Base-by-base conservation (phyloP, 352 stramenopile species). In the Phytopythium chamaehyphon region DNA sequence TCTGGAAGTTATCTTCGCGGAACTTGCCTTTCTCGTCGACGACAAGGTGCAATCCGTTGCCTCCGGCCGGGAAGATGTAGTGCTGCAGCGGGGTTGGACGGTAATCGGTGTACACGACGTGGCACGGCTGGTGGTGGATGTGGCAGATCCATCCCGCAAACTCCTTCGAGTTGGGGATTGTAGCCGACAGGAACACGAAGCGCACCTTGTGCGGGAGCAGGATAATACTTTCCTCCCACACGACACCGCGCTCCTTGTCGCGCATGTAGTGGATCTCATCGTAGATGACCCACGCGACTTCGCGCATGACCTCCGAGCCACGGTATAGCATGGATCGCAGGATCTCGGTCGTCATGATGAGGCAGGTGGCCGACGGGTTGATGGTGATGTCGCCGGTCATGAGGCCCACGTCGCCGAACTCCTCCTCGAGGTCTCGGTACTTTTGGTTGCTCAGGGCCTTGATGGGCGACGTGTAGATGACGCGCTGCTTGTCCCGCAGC, bases 61-160 rank as follows among this genome's bases (percentile, higher is more conserved):
- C 96, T 40, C 94, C 96, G 9, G 89, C 78, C n/a, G 95, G 94
- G 67, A 99, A 99, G 40, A 99, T 79, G 62, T 99, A 99, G 79
- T 99, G 98, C 81, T 99, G 96, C 55, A 99, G 66, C 6, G 98
- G 98, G 28, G 94, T 97, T 2, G 98, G 98, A 62, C 96, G 93
- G 82, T 99, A 99, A 69, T 99, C 96, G 38, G 98, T 99, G 80
- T 99, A 99, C n/a, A 99, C 95, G n/a, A 99, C 98, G 78, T 99
- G 97, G 77, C 96, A 99, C 31, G 96, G 95, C 72, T 99, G 97
- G 69, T 99, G 96, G 73, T 99, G 96, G 62, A 98, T 98, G 69
- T 98, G 94, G 46, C 87, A 95, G 64, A 99, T 99, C 98, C 98
- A 99, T 57, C 83, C 79, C 0, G 91, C 90, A 75, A 98, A 98